Evolutionary conservation across 1,284 basidiomycete genomes (phyloP), one percentile per base, ranked within the genome.

Genomic region (Pterula multifida): DNA sequence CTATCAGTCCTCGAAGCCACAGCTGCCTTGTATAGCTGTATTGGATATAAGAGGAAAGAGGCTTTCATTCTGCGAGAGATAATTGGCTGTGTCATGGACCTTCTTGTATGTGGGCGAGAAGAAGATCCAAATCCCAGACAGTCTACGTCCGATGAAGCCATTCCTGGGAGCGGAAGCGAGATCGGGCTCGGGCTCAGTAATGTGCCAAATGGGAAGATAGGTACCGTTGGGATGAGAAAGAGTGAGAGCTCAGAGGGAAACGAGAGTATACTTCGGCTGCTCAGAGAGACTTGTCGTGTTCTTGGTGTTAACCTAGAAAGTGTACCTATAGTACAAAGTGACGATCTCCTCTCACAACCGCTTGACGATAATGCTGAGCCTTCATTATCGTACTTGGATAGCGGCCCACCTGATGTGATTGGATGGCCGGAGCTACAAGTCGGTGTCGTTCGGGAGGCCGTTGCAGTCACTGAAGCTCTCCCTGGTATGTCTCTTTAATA

Each of bases 391-490:
- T 50, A 57, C 21, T 52, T 49, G 49, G 53, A 57, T 12, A 58
- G 59, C 26, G 39, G 39, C 39, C 9, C 9, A 6, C 9, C 4
- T 6, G 39, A 22, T 9, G 45, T 47, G 23, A 23, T 24, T 24
- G 93, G 94, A 1, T 98, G 94, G 95, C 84, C 90, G 1, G 89
- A 93, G 60, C 71, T 98, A 46, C 94, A 97, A 66, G 77, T 95
- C 26, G 90, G 90, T 26, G 80, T 95, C 26, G 74, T 98, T 32
- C 80, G 92, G 46, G 94, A 98, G 61, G 89, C 91, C 0, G 84
- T 97, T 26, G 81, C 85, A 0, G 81, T 97, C 9, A 87, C 90
- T 2, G 92, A 98, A 65, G 79, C 89, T 15, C 68, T 98, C n/a
- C 89, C 91, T 52, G 91, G 93, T 87, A 56, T 52, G 74, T 69